Evolutionary conservation across 495 filamentous ascomycete genomes (phyloP).

Genomic region (Tuber microsphaerosporum): DNA sequence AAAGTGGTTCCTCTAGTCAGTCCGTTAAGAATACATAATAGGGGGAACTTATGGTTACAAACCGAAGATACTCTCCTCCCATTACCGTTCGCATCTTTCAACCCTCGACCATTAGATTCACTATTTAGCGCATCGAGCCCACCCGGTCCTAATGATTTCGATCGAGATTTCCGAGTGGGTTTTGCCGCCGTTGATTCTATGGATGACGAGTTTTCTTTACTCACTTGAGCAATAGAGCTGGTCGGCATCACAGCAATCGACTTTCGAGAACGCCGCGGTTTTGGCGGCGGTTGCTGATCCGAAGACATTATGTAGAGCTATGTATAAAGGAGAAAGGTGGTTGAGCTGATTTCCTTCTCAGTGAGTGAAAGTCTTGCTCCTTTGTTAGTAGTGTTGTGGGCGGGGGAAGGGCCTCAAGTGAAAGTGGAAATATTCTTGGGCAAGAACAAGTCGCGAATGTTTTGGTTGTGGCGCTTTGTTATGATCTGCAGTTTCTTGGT

Average conservation of each 20-base stretch:
- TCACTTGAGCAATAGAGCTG: slow-evolving; percentile 35
- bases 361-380: neutral
- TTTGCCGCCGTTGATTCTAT: slow-evolving; percentile 43
- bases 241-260: slow-evolving; percentile 64
- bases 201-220: slow-evolving; percentile 39
- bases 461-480: slow-evolving; percentile 4
- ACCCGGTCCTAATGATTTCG: slow-evolving; percentile 90
- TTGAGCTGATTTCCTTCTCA: neutral
- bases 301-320: slow-evolving; percentile 17
- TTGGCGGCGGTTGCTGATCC: slow-evolving; percentile 11
- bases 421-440: neutral
- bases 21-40: neutral
- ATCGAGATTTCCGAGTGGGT: slow-evolving; percentile 67
- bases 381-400: neutral
- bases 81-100: slow-evolving; percentile 72
- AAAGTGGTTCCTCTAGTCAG: neutral
- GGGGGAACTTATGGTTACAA: slow-evolving; percentile 12
- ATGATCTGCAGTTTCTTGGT: slow-evolving; percentile 2
- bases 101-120: slow-evolving; percentile 7
- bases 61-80: slow-evolving; percentile 39
- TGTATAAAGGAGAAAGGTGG: neutral
- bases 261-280: slow-evolving; percentile 61
- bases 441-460: neutral
- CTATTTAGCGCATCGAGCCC: slow-evolving; percentile 63
- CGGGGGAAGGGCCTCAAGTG: neutral